A percentile compares a stretch with the other conserved stretches of the same genome.
These are phyloP conservation scores for Arthrobotrys megalospora DNA, from an alignment of 2,329 filamentous ascomycete genomes.

Conservation along the genomic window DNA sequence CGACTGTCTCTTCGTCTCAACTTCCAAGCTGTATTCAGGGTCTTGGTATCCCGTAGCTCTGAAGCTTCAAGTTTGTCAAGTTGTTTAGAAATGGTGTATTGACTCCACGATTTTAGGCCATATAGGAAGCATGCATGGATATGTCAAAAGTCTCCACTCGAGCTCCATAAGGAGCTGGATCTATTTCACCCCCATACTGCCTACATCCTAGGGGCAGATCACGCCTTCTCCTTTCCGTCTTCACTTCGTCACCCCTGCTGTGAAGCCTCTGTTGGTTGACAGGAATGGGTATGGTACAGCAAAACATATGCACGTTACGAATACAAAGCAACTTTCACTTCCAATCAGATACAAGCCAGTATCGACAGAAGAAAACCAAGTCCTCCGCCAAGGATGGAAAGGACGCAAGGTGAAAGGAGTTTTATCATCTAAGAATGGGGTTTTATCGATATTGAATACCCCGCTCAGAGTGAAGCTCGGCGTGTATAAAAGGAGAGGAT, in stretches of 20 bases:
- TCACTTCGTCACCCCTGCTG: conserved; percentile 21
- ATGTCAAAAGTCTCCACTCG: background rate
- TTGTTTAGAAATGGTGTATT: conserved; percentile 16
- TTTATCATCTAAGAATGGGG: conserved; percentile 1
- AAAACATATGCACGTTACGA: conserved; percentile 25
- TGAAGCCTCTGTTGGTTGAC: conserved; percentile 1
- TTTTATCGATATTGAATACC: conserved; percentile 9
- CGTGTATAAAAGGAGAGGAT: conserved; percentile 20
- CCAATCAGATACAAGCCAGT: conserved; percentile 2
- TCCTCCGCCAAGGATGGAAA: conserved; percentile 16
- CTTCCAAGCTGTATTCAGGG: conserved; percentile 18
- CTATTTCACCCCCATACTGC: conserved; percentile 3
- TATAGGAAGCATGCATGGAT: too few relatives aligned
- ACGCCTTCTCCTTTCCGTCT: conserved; percentile 11
- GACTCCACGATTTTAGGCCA: background rate
- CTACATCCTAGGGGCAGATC: background rate
- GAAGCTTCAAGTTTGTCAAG: conserved; percentile 20
- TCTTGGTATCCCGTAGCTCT: conserved; percentile 6
- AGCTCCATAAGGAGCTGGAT: background rate
- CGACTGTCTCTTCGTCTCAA: background rate
- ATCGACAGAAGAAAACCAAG: conserved; percentile 21
- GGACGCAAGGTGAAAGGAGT: conserved; percentile 18
- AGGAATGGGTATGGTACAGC: conserved; percentile 16
- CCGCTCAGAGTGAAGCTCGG: conserved; percentile 29
- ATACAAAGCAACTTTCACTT: conserved; percentile 8